Percentiles rank a stretch among this genome's conserved stretches.
Evolutionary conservation across 2,329 filamentous ascomycete genomes (phyloP).

Genomic region (Dactylellina leptospora): DNA sequence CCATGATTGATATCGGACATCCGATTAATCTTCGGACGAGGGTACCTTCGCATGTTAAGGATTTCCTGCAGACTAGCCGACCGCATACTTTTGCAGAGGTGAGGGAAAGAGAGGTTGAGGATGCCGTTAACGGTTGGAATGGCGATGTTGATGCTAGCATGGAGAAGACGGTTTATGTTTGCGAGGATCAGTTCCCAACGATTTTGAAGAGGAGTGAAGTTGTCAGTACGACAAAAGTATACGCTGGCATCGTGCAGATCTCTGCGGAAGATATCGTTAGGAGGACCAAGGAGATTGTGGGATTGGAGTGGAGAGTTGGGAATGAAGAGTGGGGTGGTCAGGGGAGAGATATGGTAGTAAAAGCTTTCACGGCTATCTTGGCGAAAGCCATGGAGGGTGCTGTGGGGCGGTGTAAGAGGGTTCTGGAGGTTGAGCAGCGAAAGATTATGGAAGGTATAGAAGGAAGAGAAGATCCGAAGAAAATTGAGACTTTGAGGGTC

Average conservation of each 20-base stretch:
- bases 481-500: constrained; percentile 81
- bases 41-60: constrained; percentile 81
- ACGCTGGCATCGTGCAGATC: constrained; percentile 80
- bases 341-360: constrained; percentile 46
- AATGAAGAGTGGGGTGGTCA: constrained; percentile 73
- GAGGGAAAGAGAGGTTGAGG: constrained; percentile 36
- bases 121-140: constrained; percentile 52
- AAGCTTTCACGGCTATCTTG: constrained; percentile 39
- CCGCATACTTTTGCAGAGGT: constrained; percentile 55
- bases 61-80: constrained; percentile 72
- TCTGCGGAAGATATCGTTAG: constrained; percentile 87
- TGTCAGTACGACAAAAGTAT: constrained; percentile 71
- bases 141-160: constrained; percentile 54
- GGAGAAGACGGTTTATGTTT: constrained; percentile 82
- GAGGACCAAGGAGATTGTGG: constrained; percentile 84
- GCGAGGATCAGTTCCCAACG: constrained; percentile 86
- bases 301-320: constrained; percentile 76
- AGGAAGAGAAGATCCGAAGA: constrained; percentile 65
- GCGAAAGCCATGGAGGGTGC: constrained; percentile 57
- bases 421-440: constrained; percentile 61
- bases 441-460: constrained; percentile 64
- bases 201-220: constrained; percentile 90
- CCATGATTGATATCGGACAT: constrained; percentile 82
- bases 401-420: constrained; percentile 56
- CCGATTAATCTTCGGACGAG: constrained; percentile 88